Conservation (phyloP, 169 alveolate species). For the Sarcocystis neurona region DNA sequence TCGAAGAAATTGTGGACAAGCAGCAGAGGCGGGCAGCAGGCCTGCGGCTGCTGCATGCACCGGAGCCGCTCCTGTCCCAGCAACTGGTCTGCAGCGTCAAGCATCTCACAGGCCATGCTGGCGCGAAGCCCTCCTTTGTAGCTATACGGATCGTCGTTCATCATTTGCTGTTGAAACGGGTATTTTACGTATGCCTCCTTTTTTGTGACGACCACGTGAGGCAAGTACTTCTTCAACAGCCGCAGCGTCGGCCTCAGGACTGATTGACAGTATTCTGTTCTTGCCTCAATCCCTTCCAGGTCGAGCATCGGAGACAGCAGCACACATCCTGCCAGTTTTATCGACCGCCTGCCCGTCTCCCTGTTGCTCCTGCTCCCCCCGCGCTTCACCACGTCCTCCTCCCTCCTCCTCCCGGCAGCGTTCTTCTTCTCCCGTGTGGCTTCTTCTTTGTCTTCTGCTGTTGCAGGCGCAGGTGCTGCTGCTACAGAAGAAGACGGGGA, state of each 20-base stretch:
- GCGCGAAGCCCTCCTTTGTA: constrained; percentile 12
- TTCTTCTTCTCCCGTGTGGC: no score
- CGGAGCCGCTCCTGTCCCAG: neutral
- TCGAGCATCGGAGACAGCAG: constrained; percentile 32
- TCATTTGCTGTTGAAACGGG: neutral
- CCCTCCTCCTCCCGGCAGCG: no score
- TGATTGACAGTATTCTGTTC: neutral
- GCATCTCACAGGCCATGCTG: constrained; percentile 23
- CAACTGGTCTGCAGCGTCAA: constrained; percentile 1
- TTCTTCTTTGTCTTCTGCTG: neutral
- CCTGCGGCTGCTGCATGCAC: neutral
- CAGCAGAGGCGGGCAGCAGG: constrained; percentile 4
- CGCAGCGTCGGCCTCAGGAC: neutral
- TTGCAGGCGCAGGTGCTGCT: neutral
- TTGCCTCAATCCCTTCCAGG: neutral
- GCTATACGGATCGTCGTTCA: neutral
- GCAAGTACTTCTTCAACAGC: neutral
- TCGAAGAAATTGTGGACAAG: constrained; percentile 11
- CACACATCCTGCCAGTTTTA: constrained; percentile 25
- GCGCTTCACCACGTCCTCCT: no score
- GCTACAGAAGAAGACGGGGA: neutral
- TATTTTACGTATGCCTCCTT: neutral
- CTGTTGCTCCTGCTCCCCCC: no score
- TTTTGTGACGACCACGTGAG: neutral
- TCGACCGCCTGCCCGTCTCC: no score